Evolutionary conservation across 257 asterid species (phyloP).

Genomic region (Solanum habrochaites): DNA sequence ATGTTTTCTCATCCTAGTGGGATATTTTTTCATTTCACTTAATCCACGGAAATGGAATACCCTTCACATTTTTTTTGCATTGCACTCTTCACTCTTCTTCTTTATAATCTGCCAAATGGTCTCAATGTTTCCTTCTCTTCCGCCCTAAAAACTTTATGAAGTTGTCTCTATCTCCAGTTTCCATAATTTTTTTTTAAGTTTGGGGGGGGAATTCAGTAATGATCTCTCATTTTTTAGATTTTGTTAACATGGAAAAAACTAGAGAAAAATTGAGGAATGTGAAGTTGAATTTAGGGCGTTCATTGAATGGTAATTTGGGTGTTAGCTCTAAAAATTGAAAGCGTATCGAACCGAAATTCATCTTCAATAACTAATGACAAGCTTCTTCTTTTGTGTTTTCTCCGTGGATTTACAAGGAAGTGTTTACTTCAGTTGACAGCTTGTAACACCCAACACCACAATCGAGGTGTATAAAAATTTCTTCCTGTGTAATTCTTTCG

Average conservation of each 20-base stretch:
- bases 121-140: neutral
- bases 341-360: no score
- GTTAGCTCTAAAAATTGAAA: no score
- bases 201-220: neutral
- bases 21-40: constrained; percentile 13
- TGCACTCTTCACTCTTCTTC: neutral
- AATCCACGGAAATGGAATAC: neutral
- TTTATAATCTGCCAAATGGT: neutral
- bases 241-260: constrained; percentile 19
- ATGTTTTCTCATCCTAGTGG: neutral
- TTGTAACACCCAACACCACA: constrained; percentile 10
- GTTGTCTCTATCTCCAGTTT: neutral
- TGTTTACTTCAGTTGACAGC: no score
- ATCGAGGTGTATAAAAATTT: neutral
- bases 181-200: no score
- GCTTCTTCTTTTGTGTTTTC: constrained; percentile 7
- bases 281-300: no score
- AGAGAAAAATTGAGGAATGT: neutral
- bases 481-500: neutral
- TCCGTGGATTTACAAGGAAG: constrained; percentile 33
- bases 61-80: neutral
- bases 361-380: constrained; percentile 41
- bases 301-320: no score
- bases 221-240: neutral
- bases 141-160: neutral